Conservation (phyloP, 2,329 filamentous ascomycete species). For the Trichophyton mentagrophytes region DNA sequence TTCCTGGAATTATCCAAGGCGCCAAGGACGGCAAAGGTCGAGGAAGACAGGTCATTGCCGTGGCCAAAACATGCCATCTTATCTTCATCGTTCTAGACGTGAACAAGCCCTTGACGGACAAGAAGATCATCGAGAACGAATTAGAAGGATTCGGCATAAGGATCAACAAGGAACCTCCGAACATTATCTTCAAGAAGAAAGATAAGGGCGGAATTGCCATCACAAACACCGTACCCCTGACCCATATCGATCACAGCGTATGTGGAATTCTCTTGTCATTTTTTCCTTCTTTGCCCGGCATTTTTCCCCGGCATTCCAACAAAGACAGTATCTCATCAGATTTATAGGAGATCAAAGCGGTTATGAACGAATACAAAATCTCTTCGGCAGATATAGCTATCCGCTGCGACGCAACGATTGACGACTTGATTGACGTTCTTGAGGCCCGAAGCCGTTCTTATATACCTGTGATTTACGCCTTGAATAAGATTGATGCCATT, state of each 20-base stretch:
- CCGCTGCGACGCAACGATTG: constrained; percentile 91
- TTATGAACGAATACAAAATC: constrained; percentile 95
- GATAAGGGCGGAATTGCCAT: constrained; percentile 96
- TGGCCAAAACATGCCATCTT: constrained; percentile 95
- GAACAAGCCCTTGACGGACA: constrained; percentile 95
- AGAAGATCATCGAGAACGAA: constrained; percentile 87
- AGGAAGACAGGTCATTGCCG: constrained; percentile 95
- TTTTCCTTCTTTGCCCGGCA: neutral
- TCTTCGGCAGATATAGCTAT: constrained; percentile 95
- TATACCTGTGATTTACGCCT: constrained; percentile 95
- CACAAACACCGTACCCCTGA: constrained; percentile 82
- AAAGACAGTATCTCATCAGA: neutral
- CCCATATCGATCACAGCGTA: constrained; percentile 77
- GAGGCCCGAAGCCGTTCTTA: constrained; percentile 92
- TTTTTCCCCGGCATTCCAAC: no score
- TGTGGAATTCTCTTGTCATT: constrained; percentile 10
- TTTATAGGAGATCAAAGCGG: constrained; percentile 73
- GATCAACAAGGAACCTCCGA: constrained; percentile 93
- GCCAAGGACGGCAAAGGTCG: constrained; percentile 96
- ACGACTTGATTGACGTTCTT: constrained; percentile 90
- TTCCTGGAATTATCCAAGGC: constrained; percentile 97
- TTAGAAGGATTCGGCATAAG: constrained; percentile 94
- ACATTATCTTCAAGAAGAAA: constrained; percentile 99
- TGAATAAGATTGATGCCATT: constrained; percentile 98
- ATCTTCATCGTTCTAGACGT: constrained; percentile 98